A percentile compares a stretch with the other conserved stretches of the same genome.
These are phyloP conservation scores for Alternaria viburni DNA, from an alignment of 2,329 filamentous ascomycete species.

Conservation along the genomic window DNA sequence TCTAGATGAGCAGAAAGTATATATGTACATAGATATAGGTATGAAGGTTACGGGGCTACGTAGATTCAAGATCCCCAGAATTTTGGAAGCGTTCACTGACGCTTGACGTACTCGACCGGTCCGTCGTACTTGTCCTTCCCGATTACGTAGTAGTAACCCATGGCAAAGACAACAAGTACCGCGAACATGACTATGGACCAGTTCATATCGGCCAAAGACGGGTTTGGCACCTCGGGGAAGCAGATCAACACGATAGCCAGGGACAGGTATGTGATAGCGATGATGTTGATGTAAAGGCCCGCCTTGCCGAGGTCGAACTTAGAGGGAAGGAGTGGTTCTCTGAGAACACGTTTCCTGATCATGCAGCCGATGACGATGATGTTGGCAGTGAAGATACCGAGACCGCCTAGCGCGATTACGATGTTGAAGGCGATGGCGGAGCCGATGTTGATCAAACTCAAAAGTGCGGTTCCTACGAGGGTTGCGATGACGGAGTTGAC, in stretches of 20 bases:
- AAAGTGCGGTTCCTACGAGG: slow-evolving; percentile 18
- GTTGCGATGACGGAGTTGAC: slow-evolving; percentile 29
- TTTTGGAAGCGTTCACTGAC: neutral
- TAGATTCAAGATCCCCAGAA: neutral
- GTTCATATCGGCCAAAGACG: slow-evolving; percentile 49
- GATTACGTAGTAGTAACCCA: slow-evolving; percentile 48
- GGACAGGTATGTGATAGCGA: slow-evolving; percentile 47
- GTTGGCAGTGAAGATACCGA: slow-evolving; percentile 16
- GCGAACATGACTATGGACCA: slow-evolving; percentile 53
- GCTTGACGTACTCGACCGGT: slow-evolving; percentile 6
- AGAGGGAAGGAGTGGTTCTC: slow-evolving; percentile 51
- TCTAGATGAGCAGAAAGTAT: neutral
- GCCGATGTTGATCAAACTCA: slow-evolving; percentile 35
- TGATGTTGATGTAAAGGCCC: slow-evolving; percentile 51
- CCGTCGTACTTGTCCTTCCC: slow-evolving; percentile 48
- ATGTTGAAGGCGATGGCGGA: slow-evolving; percentile 29
- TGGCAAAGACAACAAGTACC: slow-evolving; percentile 49
- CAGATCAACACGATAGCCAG: slow-evolving; percentile 52
- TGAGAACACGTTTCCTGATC: slow-evolving; percentile 50
- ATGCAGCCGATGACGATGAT: slow-evolving; percentile 54
- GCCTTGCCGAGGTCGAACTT: slow-evolving; percentile 54
- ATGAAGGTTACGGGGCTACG: neutral
- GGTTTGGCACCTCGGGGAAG: slow-evolving; percentile 42
- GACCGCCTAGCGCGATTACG: slow-evolving; percentile 15
- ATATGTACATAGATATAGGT: neutral